phyloP scores from a whole-genome alignment of 345 rosid species.

The Geranium brycei region DNA sequence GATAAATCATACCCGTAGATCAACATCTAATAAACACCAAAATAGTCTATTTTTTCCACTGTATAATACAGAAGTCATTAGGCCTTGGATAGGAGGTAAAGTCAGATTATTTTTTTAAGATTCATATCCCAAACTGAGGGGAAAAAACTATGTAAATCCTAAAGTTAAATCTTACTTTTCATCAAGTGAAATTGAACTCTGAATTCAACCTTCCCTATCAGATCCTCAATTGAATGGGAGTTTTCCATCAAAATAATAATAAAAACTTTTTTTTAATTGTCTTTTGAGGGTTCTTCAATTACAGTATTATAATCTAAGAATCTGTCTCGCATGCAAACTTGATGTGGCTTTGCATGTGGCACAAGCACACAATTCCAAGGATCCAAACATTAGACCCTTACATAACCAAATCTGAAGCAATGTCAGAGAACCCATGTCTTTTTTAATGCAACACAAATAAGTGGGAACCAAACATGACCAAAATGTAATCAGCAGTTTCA shows the following conservation, averaged over 20 bases:
- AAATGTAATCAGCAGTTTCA: too few species aligned
- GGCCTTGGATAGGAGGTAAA: not conserved
- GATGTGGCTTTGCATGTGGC: not conserved
- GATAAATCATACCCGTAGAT: not conserved
- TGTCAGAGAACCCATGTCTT: too few species aligned
- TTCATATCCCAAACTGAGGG: not conserved
- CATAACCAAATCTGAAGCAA: too few species aligned
- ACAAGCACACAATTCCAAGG: not conserved
- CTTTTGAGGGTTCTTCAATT: too few species aligned
- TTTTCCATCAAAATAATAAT: not conserved
- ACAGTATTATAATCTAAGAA: too few species aligned
- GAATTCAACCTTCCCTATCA: not conserved
- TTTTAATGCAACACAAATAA: too few species aligned
- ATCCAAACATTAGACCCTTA: too few species aligned
- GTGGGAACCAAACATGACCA: too few species aligned
- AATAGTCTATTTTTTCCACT: not conserved
- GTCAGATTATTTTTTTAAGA: not conserved
- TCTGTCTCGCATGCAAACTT: too few species aligned
- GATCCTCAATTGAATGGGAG: not conserved
- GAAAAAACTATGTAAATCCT: not conserved
- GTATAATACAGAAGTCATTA: not conserved
- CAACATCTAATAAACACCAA: not conserved
- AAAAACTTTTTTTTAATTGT: too few species aligned
- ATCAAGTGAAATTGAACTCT: too few species aligned
- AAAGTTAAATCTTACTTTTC: not conserved